phyloP scores from a whole-genome alignment of 257 asterid species.

The Scutellaria barbata region DNA sequence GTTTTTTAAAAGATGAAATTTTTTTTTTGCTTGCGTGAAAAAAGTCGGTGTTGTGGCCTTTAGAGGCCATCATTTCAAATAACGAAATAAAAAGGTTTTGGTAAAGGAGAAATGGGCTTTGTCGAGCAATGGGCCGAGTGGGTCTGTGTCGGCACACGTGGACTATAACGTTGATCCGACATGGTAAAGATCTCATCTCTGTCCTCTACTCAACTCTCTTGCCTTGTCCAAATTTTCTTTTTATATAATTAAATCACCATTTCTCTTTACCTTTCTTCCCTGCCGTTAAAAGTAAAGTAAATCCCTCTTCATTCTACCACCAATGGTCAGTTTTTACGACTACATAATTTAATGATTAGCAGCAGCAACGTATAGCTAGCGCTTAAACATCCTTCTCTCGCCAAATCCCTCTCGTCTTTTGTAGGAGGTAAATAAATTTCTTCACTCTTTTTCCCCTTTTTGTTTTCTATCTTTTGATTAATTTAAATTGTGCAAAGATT shows the following conservation, averaged over 20 bases:
- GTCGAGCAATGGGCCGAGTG: not conserved
- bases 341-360: not conserved
- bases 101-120: not conserved
- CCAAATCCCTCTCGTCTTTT: not conserved
- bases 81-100: not conserved
- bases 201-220: conserved; percentile 8
- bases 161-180: conserved; percentile 35
- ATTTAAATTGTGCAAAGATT: not conserved
- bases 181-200: conserved; percentile 25
- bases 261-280: not conserved
- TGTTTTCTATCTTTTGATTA: not conserved
- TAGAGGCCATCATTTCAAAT: not conserved
- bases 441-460: not conserved
- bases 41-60: no score
- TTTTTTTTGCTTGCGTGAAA: no score
- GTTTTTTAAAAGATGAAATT: no score
- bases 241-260: not conserved
- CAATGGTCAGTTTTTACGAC: not conserved
- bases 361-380: not conserved
- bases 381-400: not conserved
- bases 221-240: not conserved
- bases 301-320: not conserved
- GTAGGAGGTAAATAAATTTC: conserved; percentile 13
- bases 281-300: conserved; percentile 1
- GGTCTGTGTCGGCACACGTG: conserved; percentile 29